phyloP scores from a whole-genome alignment of 2,329 filamentous ascomycete genomes.

The Anisogramma anomala region DNA sequence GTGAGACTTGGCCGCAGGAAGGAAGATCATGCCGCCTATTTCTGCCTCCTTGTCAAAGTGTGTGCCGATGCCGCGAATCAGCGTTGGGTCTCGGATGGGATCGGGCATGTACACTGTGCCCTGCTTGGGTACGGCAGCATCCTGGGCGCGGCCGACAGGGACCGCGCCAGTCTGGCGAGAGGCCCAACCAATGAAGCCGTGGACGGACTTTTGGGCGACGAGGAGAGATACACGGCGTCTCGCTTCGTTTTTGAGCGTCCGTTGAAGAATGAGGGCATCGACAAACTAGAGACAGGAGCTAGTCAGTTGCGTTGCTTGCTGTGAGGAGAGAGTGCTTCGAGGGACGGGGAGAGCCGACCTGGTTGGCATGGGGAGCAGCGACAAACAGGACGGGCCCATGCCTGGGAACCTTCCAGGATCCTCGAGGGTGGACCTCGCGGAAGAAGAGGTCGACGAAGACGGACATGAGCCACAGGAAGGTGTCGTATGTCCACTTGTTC shows the following conservation, averaged over 20 bases:
- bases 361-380: slow-evolving; percentile 92
- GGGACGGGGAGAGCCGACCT: slow-evolving; percentile 39
- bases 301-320: neutral
- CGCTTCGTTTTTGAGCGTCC: slow-evolving; percentile 75
- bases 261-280: slow-evolving; percentile 86
- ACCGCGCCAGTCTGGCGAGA: slow-evolving; percentile 79
- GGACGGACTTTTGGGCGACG: slow-evolving; percentile 91
- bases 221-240: slow-evolving; percentile 83
- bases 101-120: slow-evolving; percentile 85
- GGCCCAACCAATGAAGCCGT: slow-evolving; percentile 81
- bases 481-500: slow-evolving; percentile 65
- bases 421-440: slow-evolving; percentile 88
- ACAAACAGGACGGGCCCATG: slow-evolving; percentile 88
- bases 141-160: slow-evolving; percentile 85
- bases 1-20: slow-evolving; percentile 70
- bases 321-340: slow-evolving; percentile 3
- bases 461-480: slow-evolving; percentile 65
- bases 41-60: slow-evolving; percentile 70
- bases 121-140: slow-evolving; percentile 66
- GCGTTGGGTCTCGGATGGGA: slow-evolving; percentile 69
- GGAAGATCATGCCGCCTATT: slow-evolving; percentile 70
- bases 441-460: slow-evolving; percentile 94
- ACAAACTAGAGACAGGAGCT: slow-evolving; percentile 55
- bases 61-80: slow-evolving; percentile 68
- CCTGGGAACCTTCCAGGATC: slow-evolving; percentile 87